A percentile compares a stretch with the other conserved stretches of the same genome.
Evolutionary conservation across 306 rosid genomes (phyloP).

Genomic region (Betula pendula): DNA sequence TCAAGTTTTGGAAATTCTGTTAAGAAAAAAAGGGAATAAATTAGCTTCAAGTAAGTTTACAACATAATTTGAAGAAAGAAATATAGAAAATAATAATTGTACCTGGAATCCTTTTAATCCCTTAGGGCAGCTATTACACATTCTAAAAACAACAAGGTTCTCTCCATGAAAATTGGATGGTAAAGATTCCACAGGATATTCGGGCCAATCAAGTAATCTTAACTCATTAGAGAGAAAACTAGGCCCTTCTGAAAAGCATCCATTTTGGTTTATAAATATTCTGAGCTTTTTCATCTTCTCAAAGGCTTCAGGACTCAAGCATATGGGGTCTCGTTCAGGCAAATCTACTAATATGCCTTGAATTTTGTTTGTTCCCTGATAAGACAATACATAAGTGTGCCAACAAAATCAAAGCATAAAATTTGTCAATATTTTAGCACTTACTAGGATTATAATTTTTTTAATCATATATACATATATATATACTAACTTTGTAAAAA

Average conservation of each 20-base stretch:
- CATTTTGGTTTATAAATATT: constrained; percentile 32
- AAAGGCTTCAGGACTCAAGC: constrained; percentile 27
- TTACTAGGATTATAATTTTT: neutral
- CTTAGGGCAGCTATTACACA: constrained; percentile 29
- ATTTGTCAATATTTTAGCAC: neutral
- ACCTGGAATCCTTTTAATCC: constrained; percentile 27
- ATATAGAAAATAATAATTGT: neutral
- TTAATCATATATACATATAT: no score
- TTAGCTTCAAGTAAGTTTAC: neutral
- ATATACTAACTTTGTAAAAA: no score
- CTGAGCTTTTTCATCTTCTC: constrained; percentile 29
- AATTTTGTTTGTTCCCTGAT: constrained; percentile 25
- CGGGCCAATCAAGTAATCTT: constrained; percentile 41
- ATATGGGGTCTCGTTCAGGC: constrained; percentile 8
- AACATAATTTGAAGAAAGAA: neutral
- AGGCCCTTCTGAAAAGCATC: constrained; percentile 20
- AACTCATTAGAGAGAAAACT: constrained; percentile 36
- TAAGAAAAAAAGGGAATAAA: neutral
- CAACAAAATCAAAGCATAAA: neutral
- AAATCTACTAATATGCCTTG: constrained; percentile 33
- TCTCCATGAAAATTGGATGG: constrained; percentile 35
- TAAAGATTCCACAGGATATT: constrained; percentile 30
- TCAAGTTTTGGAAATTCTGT: constrained; percentile 32
- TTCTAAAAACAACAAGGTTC: constrained; percentile 30
- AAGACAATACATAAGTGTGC: neutral